These are phyloP conservation scores for Dryadomyces sulphureus DNA, from an alignment of 2,329 filamentous ascomycete genomes.

Conservation along the genomic window DNA sequence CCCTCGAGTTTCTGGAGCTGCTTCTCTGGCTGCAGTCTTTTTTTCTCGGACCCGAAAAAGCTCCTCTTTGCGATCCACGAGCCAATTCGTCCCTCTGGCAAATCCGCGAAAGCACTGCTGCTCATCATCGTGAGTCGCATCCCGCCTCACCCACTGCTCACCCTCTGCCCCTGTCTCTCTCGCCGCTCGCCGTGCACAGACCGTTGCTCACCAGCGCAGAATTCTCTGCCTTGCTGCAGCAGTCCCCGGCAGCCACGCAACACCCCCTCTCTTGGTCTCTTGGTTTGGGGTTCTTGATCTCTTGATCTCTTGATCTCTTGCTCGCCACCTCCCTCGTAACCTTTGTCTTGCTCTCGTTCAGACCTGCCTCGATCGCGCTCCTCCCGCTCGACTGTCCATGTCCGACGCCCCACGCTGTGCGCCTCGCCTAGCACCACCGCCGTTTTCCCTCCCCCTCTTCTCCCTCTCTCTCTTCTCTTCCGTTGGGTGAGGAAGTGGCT, in stretches of 20 bases:
- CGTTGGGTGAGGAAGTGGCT: slow-evolving; percentile 13
- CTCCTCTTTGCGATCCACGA: background rate
- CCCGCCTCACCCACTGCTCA: background rate
- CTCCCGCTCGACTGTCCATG: slow-evolving; percentile 4
- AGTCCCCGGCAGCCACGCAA: background rate
- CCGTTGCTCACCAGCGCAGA: no score
- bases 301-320: background rate
- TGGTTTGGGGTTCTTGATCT: no score
- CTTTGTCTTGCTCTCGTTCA: background rate
- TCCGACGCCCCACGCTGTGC: slow-evolving; percentile 1
- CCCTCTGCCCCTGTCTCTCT: background rate
- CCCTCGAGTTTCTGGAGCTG: background rate
- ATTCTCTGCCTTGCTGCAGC: no score
- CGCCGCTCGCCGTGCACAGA: no score
- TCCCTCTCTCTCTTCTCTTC: slow-evolving; percentile 5
- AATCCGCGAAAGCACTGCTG: background rate
- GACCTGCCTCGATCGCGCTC: no score
- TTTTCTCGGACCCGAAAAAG: background rate
- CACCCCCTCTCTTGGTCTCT: no score
- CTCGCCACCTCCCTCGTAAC: background rate
- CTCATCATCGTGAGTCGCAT: slow-evolving; percentile 2
- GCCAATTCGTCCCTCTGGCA: background rate
- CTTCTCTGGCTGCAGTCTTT: background rate
- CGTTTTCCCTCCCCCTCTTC: background rate
- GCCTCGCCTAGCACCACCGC: background rate